These are phyloP conservation scores for Sporobolomyces phaffii DNA, from an alignment of 768 basidiomycete species.

Conservation along the genomic window DNA sequence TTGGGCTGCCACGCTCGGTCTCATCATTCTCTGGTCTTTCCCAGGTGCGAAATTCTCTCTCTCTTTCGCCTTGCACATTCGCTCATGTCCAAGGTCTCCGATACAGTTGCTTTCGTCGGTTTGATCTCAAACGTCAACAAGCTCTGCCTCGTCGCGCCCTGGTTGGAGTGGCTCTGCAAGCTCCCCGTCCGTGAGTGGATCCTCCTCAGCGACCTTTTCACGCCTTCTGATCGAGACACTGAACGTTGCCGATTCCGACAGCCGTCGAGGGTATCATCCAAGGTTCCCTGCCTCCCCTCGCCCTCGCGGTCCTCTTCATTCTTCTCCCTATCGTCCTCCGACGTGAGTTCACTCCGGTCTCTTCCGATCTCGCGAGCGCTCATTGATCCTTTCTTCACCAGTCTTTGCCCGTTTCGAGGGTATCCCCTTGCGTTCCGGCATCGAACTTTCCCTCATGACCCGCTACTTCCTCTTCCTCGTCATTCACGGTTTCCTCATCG, in stretches of 20 bases:
- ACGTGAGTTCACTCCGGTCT: slow-evolving; percentile 47
- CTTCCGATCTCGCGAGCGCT: no score
- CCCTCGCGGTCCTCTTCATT: slow-evolving; percentile 86
- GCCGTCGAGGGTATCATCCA: slow-evolving; percentile 72
- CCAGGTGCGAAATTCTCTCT: slow-evolving; percentile 62
- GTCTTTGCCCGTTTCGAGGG: slow-evolving; percentile 81
- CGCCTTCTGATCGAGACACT: not conserved
- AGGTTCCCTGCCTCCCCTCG: slow-evolving; percentile 80
- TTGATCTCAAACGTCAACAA: slow-evolving; percentile 69
- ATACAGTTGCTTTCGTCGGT: slow-evolving; percentile 79
- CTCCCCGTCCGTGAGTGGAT: slow-evolving; percentile 51
- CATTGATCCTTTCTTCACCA: slow-evolving; percentile 9
- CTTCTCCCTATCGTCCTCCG: slow-evolving; percentile 76
- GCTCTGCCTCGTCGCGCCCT: slow-evolving; percentile 60
- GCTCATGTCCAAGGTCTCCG: no score
- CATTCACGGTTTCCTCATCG: slow-evolving; percentile 88
- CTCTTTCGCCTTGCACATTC: no score
- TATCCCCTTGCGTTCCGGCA: slow-evolving; percentile 70
- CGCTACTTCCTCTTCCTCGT: slow-evolving; percentile 79
- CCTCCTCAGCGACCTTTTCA: not conserved
- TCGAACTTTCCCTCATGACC: slow-evolving; percentile 87
- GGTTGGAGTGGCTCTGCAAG: slow-evolving; percentile 77
- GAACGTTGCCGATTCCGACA: not conserved
- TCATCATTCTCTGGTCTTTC: slow-evolving; percentile 83
- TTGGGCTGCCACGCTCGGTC: slow-evolving; percentile 66